Conservation (phyloP, 164 flowering plant species). For the Cinnamomum chago region DNA sequence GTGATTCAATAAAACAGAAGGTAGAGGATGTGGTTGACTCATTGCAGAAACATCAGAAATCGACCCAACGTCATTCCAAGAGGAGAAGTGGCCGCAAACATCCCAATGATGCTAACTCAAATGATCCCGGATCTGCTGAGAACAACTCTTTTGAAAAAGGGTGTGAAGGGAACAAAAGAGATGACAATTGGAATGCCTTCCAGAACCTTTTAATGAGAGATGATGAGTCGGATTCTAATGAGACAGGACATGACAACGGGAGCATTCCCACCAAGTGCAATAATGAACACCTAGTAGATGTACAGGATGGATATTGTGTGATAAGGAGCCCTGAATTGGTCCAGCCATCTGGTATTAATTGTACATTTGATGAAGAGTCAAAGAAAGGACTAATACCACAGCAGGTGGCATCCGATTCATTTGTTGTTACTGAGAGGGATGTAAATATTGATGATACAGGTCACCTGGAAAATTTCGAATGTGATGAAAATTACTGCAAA, state of each 20-base stretch:
- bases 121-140: constrained; percentile 23
- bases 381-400: constrained; percentile 30
- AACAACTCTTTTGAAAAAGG: constrained; percentile 11
- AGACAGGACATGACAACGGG: constrained; percentile 7
- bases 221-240: constrained; percentile 28
- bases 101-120: constrained; percentile 10
- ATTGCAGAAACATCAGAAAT: constrained; percentile 48
- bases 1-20: constrained; percentile 54
- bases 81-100: constrained; percentile 37
- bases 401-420: constrained; percentile 45
- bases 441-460: constrained; percentile 24
- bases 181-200: constrained; percentile 66
- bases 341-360: constrained; percentile 16
- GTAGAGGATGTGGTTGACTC: constrained; percentile 76
- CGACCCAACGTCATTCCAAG: constrained; percentile 37
- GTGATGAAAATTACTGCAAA: constrained; percentile 25
- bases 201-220: constrained; percentile 70
- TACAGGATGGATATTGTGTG: constrained; percentile 30
- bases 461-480: constrained; percentile 30
- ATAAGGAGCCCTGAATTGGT: constrained; percentile 22
- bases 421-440: constrained; percentile 35
- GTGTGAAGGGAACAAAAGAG: constrained; percentile 33
- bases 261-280: background rate
- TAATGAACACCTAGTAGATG: constrained; percentile 17
- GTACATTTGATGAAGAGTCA: constrained; percentile 20